Conservation (phyloP, 2,329 filamentous ascomycete genomes). For the Penicillium expansum region DNA sequence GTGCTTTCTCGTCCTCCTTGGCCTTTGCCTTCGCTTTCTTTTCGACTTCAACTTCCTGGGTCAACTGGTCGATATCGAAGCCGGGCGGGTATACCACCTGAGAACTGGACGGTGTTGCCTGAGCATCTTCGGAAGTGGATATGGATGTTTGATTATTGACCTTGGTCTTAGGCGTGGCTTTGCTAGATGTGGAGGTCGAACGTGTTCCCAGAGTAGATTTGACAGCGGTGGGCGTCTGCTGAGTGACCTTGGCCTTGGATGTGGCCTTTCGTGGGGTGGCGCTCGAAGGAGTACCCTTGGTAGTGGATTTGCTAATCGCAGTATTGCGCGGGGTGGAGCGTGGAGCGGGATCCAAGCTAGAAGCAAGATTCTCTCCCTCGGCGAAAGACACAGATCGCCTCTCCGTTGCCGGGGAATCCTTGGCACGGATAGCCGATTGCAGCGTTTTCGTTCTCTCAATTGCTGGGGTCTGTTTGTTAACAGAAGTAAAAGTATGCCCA, state of each 20-base stretch:
- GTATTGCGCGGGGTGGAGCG: not conserved
- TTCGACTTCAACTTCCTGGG: not conserved
- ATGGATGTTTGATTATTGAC: not conserved
- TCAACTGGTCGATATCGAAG: not conserved
- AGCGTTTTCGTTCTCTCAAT: slow-evolving; percentile 17
- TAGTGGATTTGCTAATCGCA: not conserved
- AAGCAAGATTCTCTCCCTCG: slow-evolving; percentile 18
- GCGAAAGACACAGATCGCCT: slow-evolving; percentile 30
- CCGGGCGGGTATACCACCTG: not conserved
- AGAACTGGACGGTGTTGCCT: not conserved
- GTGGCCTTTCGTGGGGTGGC: not conserved
- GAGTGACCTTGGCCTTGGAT: not conserved
- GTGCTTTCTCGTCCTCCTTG: not conserved
- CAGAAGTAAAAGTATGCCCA: not conserved
- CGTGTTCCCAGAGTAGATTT: not conserved
- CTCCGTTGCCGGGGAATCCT: slow-evolving; percentile 20
- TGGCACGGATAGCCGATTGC: slow-evolving; percentile 25
- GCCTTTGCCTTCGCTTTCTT: not conserved
- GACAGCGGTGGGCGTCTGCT: not conserved
- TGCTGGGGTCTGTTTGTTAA: slow-evolving; percentile 9
- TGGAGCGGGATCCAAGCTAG: not conserved
- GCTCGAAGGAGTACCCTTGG: not conserved
- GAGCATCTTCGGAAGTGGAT: not conserved
- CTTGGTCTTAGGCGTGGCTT: not conserved
- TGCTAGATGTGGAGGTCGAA: not conserved